Evolutionary conservation across 371 early-diverging fungal species (phyloP).

Genomic region (Blakeslea trispora): DNA sequence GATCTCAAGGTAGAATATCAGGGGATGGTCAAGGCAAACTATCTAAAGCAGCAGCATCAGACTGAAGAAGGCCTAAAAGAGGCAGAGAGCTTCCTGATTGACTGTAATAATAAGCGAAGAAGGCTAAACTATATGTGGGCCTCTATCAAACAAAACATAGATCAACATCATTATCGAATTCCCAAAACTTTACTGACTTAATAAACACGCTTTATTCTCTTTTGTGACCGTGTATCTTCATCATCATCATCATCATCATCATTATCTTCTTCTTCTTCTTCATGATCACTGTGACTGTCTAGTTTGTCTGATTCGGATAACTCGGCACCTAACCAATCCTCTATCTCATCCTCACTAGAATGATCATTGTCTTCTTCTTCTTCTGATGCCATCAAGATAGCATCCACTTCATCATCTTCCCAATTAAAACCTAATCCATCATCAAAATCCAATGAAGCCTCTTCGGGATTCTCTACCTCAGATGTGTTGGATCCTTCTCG

Average conservation of each 20-base stretch:
- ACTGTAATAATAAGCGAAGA: constrained; percentile 15
- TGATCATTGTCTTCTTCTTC: constrained; percentile 7
- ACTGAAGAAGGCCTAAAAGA: constrained; percentile 1
- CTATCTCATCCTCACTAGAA: not conserved
- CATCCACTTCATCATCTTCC: constrained; percentile 59
- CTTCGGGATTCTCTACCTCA: constrained; percentile 46
- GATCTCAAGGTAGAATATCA: constrained; percentile 18
- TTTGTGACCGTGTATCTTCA: not conserved
- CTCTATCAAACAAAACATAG: constrained; percentile 10
- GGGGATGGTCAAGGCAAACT: constrained; percentile 5
- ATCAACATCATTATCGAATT: constrained; percentile 4
- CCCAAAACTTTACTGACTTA: not conserved
- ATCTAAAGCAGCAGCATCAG: not conserved
- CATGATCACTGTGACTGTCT: not conserved
- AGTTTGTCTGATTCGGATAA: not conserved
- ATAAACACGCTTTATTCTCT: not conserved
- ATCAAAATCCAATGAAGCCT: constrained; percentile 37
- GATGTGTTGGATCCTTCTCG: constrained; percentile 11
- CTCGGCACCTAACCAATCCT: not conserved
- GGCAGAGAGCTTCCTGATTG: constrained; percentile 6
- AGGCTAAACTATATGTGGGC: constrained; percentile 20
- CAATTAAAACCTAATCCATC: constrained; percentile 54
- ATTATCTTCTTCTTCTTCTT: not conserved
- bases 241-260: not conserved
- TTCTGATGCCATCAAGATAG: constrained; percentile 25